phyloP scores from a whole-genome alignment of 2,329 filamentous ascomycete genomes.

The Eutypa lata region DNA sequence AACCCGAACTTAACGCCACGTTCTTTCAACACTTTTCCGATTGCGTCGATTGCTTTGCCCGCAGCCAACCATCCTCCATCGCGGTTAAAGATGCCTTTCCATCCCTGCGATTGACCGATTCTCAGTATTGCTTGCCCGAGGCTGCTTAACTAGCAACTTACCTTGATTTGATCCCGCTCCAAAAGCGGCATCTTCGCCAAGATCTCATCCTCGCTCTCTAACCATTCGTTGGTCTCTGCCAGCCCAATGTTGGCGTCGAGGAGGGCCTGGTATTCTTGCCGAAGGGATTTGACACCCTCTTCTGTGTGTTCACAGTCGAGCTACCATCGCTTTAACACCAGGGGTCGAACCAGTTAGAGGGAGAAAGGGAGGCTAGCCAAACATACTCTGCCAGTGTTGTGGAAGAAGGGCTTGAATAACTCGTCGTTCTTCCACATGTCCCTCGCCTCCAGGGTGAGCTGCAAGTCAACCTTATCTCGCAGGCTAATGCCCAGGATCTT shows the following conservation, averaged over 20 bases:
- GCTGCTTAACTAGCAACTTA: constrained; percentile 5
- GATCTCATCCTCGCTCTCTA: constrained; percentile 42
- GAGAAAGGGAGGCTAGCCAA: neutral
- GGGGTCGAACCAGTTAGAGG: constrained; percentile 9
- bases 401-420: constrained; percentile 41
- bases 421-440: constrained; percentile 41
- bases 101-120: constrained; percentile 27
- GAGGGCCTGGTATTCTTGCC: constrained; percentile 33
- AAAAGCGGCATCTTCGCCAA: constrained; percentile 37
- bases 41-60: constrained; percentile 43
- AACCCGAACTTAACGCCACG: constrained; percentile 40
- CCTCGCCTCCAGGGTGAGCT: constrained; percentile 29
- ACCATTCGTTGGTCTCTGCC: constrained; percentile 37
- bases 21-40: constrained; percentile 34
- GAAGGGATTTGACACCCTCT: constrained; percentile 30
- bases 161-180: constrained; percentile 36
- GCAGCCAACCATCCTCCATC: constrained; percentile 47
- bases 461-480: constrained; percentile 27
- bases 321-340: constrained; percentile 11
- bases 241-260: constrained; percentile 24
- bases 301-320: constrained; percentile 31
- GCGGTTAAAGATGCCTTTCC: constrained; percentile 41
- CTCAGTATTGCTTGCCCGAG: neutral
- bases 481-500: constrained; percentile 42
- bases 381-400: constrained; percentile 40